Base-by-base conservation (phyloP, 2,329 filamentous ascomycete species). In the Cadophora malorum region DNA sequence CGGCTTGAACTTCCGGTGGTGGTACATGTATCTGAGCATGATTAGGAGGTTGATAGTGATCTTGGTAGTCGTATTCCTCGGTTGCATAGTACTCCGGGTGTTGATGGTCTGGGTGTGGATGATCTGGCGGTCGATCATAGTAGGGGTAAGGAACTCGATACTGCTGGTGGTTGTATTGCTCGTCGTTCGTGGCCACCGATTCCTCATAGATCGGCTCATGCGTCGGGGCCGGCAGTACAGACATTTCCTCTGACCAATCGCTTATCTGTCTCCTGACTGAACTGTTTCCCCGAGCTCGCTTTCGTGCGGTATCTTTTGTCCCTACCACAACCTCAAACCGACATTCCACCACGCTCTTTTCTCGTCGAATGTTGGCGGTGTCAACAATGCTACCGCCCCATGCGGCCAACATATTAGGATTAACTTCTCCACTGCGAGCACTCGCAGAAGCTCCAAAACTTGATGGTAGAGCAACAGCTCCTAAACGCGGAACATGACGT, bases 261-360 rank as follows among this genome's bases (percentile, higher is more conserved):
- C 67, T 70, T 35, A 63, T 59, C 35, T 71, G 69, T 31, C 45
- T 67, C 38, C 49, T 66, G 5, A 38, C 58, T n/a, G 63, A 66
- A 35, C 70, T 75, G 45, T 71, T 71, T 4, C 70, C 75, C 60
- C 72, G 72, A 65, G 70, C 67, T 70, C 77, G 66, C 66, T 74
- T 71, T 60, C 79, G 77, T 53, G 78, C 77, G 73, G 89, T 95
- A 78, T 99, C 94, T 45, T 86, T 86, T 0, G 94, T 97, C 1
- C 96, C 96, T 23, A 98, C 89, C 1, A 97, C 84, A 16, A 97
- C 87, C 78, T 97, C 94, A 74, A 97, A 95, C 0, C 91, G 85
- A 65, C 94, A 92, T 0, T 90, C 91, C 25, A 97, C 90, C n/a
- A 98, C 93, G 9, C 93, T 93, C 77, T 97, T 97, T 77, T 97